Evolutionary conservation across 2,329 filamentous ascomycete genomes (phyloP).

Genomic region (Huntiella moniliformis): DNA sequence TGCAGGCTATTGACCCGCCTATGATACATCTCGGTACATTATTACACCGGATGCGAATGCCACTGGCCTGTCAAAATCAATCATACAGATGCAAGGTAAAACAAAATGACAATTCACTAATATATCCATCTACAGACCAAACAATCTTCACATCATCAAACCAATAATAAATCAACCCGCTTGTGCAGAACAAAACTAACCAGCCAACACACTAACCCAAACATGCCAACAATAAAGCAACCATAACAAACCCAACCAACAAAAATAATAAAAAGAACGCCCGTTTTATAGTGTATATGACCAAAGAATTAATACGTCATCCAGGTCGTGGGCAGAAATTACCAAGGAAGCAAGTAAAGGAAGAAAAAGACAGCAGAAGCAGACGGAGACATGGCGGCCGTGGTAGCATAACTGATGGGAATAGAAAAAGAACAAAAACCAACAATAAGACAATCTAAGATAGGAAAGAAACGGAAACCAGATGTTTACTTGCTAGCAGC

Average conservation of each 20-base stretch:
- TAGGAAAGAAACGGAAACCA: slow-evolving; percentile 16
- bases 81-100: background rate
- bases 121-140: background rate
- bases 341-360: slow-evolving; percentile 12
- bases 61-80: background rate
- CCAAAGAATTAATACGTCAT: slow-evolving; percentile 1
- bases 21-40: background rate
- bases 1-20: too few relatives aligned
- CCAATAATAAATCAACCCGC: too few relatives aligned
- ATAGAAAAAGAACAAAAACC: slow-evolving; percentile 3
- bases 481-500: slow-evolving; percentile 13
- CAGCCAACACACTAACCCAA: slow-evolving; percentile 5
- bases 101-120: slow-evolving; percentile 13
- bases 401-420: slow-evolving; percentile 1
- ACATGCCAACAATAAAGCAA: background rate
- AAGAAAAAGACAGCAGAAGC: slow-evolving; percentile 12
- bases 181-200: background rate
- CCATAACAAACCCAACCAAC: slow-evolving; percentile 1
- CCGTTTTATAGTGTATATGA: slow-evolving; percentile 5
- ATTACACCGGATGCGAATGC: background rate
- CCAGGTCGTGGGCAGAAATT: slow-evolving; percentile 2
- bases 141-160: too few relatives aligned
- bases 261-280: slow-evolving; percentile 6
- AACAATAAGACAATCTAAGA: background rate
- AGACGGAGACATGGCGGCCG: background rate